Conservation (phyloP, 2,329 filamentous ascomycete species). For the Calonectria fujianensis region DNA sequence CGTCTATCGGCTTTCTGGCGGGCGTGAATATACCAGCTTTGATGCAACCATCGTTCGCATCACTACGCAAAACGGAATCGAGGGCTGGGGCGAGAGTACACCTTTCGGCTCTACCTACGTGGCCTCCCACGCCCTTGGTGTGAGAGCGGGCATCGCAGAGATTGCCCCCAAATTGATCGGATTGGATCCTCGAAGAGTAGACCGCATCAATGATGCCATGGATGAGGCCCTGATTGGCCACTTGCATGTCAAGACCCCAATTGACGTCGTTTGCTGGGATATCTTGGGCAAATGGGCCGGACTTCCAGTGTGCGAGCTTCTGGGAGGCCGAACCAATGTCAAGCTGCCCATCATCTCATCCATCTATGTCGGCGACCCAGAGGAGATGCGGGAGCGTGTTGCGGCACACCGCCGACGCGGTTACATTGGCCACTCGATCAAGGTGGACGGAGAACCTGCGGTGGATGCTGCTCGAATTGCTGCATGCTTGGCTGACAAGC, state of each 20-base stretch:
- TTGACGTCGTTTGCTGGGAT: constrained; percentile 50
- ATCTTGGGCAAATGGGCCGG: constrained; percentile 46
- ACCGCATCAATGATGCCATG: constrained; percentile 50
- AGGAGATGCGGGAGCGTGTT: constrained; percentile 44
- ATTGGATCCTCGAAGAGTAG: constrained; percentile 41
- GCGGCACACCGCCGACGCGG: constrained; percentile 41
- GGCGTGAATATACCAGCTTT: constrained; percentile 45
- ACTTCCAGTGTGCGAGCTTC: constrained; percentile 48
- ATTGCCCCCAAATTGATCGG: constrained; percentile 44
- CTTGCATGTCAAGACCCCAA: constrained; percentile 44
- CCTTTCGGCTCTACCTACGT: constrained; percentile 48
- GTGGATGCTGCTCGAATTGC: constrained; percentile 42
- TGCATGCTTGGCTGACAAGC: constrained; percentile 43
- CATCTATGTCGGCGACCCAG: constrained; percentile 43
- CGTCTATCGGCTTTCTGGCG: constrained; percentile 43
- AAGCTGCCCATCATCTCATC: constrained; percentile 47
- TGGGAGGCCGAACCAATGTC: constrained; percentile 43
- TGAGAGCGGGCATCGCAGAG: constrained; percentile 45
- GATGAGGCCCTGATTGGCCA: constrained; percentile 43
- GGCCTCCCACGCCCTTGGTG: constrained; percentile 45
- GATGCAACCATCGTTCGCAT: constrained; percentile 48
- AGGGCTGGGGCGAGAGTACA: constrained; percentile 49
- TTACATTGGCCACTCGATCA: constrained; percentile 44
- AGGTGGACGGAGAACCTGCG: constrained; percentile 43
- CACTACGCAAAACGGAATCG: constrained; percentile 46